These are phyloP conservation scores for Nitzschia palea DNA, from an alignment of 108 stramenopile genomes.

Conservation along the genomic window DNA sequence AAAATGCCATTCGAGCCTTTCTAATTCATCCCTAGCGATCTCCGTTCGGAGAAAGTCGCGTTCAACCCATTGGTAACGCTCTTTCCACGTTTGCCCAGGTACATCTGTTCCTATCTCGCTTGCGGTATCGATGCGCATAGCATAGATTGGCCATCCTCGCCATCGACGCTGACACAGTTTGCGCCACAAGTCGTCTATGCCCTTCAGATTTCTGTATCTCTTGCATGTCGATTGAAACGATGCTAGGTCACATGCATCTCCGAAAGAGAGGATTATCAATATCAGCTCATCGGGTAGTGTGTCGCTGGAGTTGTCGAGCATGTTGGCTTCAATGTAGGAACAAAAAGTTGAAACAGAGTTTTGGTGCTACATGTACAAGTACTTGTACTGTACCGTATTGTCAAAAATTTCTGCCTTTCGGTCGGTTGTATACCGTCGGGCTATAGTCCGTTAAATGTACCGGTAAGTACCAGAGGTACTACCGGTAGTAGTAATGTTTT, in stretches of 20 bases:
- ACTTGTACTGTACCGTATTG: no score
- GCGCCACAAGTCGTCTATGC: background rate
- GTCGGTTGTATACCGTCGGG: no score
- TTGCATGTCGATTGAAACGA: background rate
- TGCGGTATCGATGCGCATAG: background rate
- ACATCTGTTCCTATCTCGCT: background rate
- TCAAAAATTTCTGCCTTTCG: no score
- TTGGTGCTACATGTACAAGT: no score
- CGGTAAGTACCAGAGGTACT: no score
- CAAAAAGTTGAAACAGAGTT: no score
- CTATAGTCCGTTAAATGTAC: no score
- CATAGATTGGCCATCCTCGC: background rate
- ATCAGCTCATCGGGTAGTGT: slow-evolving; percentile 1
- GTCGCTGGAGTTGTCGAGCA: no score
- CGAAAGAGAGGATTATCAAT: background rate
- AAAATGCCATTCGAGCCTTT: background rate
- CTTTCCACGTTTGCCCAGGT: background rate
- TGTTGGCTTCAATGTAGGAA: no score
- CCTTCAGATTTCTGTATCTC: background rate
- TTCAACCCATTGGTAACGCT: background rate
- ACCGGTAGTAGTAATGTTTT: no score
- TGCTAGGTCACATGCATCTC: background rate
- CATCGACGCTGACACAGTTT: background rate
- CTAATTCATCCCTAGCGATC: background rate
- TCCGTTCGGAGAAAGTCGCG: background rate